A percentile compares a stretch with the other conserved stretches of the same genome.
phyloP scores from a whole-genome alignment of 1,284 basidiomycete genomes.

The Xanthoconium separans region DNA sequence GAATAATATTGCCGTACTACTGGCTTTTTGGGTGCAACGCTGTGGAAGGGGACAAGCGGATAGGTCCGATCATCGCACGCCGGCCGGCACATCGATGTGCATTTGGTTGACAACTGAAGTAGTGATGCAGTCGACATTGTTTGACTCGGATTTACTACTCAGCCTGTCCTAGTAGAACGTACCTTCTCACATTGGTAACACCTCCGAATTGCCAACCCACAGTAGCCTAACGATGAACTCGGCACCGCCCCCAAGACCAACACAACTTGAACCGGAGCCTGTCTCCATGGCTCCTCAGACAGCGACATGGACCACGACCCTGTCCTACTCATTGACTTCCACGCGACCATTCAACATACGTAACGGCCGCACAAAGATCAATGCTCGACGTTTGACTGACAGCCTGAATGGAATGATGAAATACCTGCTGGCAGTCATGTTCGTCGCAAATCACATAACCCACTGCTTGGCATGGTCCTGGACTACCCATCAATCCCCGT shows the following conservation, averaged over 20 bases:
- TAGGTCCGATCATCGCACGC: conserved; percentile 7
- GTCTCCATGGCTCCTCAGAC: not conserved
- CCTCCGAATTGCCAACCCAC: not conserved
- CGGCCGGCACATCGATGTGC: too few relatives aligned
- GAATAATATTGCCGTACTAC: not conserved
- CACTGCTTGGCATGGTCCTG: conserved; percentile 29
- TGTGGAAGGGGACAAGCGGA: too few relatives aligned
- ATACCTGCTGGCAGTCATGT: conserved; percentile 8
- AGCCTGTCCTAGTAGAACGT: not conserved
- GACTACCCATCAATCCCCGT: conserved; percentile 24
- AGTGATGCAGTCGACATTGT: not conserved
- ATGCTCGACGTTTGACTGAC: conserved; percentile 1
- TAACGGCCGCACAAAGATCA: conserved; percentile 2
- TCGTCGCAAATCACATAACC: conserved; percentile 12
- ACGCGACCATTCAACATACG: not conserved
- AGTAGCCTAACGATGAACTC: too few relatives aligned
- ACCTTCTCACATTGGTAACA: too few relatives aligned
- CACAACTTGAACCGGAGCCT: not conserved
- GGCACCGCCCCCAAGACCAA: too few relatives aligned
- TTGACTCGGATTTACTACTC: conserved; percentile 4
- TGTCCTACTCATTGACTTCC: not conserved
- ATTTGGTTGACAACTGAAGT: not conserved
- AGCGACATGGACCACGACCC: not conserved
- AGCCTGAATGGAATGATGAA: conserved; percentile 6
- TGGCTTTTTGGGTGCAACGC: not conserved